These are phyloP conservation scores for Mimosa bimucronata DNA, from an alignment of 306 rosid genomes.

Conservation along the genomic window DNA sequence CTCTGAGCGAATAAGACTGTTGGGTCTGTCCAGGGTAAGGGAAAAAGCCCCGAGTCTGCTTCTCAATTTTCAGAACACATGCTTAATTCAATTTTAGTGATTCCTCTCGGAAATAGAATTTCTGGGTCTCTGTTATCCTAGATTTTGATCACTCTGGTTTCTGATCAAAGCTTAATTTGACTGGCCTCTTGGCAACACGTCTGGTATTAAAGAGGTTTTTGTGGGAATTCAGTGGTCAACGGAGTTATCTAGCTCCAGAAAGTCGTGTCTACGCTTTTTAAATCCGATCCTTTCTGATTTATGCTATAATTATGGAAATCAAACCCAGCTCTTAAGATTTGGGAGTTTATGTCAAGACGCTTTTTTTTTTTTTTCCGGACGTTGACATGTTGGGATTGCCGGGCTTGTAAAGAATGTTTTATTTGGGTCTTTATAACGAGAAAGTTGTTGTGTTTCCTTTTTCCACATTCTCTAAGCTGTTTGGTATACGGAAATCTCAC, in stretches of 20 bases:
- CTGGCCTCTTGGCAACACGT: conserved; percentile 20
- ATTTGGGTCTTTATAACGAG: conserved; percentile 24
- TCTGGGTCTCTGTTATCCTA: conserved; percentile 21
- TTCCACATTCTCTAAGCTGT: not conserved
- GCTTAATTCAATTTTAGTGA: conserved; percentile 31
- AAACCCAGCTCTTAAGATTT: conserved; percentile 10
- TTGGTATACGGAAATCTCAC: not conserved
- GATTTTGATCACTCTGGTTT: conserved; percentile 34
- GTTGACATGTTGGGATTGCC: not conserved
- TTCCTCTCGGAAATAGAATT: conserved; percentile 28
- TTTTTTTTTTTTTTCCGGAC: not conserved
- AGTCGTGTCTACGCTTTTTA: conserved; percentile 28
- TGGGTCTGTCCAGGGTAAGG: conserved; percentile 54
- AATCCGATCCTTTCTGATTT: conserved; percentile 25
- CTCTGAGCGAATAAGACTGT: conserved; percentile 65
- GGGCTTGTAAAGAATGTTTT: not conserved
- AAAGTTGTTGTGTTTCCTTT: conserved; percentile 15
- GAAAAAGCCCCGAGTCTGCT: not conserved
- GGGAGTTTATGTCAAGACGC: conserved; percentile 21
- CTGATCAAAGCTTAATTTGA: conserved; percentile 32
- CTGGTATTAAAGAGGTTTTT: conserved; percentile 40
- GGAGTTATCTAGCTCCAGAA: conserved; percentile 1
- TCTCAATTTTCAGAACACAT: conserved; percentile 32
- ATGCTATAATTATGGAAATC: conserved; percentile 10
- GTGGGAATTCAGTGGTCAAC: conserved; percentile 27